Conservation (phyloP, 192 early-diverging fungal species). For the Diversispora eburnea region DNA sequence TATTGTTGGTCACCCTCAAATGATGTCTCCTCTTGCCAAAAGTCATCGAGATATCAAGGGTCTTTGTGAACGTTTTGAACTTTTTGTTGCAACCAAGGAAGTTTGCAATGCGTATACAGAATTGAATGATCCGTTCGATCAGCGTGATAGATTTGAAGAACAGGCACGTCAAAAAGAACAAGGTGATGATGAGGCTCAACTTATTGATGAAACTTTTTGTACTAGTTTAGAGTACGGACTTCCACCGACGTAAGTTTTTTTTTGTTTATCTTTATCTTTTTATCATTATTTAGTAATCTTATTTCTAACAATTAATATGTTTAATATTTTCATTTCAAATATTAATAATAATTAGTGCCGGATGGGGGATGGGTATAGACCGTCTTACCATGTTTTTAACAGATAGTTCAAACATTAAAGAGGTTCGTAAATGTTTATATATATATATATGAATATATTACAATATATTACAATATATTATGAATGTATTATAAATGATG, state of each 20-base stretch:
- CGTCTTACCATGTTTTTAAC: conserved; percentile 99
- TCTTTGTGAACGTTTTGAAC: conserved; percentile 97
- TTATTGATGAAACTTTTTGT: conserved; percentile 98
- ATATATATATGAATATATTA: too few species aligned
- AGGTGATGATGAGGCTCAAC: conserved; percentile 98
- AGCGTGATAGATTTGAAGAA: conserved; percentile 96
- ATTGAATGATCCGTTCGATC: conserved; percentile 99
- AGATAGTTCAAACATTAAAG: conserved; percentile 96
- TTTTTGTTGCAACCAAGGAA: conserved; percentile 99
- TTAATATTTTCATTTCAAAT: background rate
- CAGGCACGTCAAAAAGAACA: conserved; percentile 96
- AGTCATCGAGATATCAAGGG: conserved; percentile 84
- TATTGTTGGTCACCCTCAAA: conserved; percentile 94
- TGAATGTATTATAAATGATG: background rate
- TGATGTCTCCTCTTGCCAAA: conserved; percentile 99
- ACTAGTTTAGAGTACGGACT: conserved; percentile 95
- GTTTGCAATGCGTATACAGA: conserved; percentile 99
- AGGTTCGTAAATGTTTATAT: conserved; percentile 50
- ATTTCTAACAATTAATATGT: too few species aligned
- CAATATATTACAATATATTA: too few species aligned
- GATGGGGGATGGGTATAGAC: conserved; percentile 94
- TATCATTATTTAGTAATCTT: too few species aligned
- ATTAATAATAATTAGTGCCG: conserved; percentile 41
- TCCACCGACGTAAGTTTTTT: conserved; percentile 69
- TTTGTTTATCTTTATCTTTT: conserved; percentile 25